Base-by-base conservation (phyloP, 2,329 filamentous ascomycete genomes). In the Penicillium sp. region DNA sequence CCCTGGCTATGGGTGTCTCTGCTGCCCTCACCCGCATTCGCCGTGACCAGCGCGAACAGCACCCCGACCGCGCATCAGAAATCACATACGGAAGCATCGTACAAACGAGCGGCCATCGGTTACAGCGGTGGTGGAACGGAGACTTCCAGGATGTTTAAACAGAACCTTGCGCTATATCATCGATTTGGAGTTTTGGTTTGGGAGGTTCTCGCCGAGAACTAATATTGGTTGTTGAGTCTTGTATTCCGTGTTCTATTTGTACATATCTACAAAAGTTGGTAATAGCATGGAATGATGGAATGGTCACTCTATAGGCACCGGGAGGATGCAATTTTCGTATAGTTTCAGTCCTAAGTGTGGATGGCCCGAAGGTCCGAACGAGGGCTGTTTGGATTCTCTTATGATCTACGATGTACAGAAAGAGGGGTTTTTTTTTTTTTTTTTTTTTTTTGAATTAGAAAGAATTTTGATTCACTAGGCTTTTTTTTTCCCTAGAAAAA, bases 41-140 rank as follows among this genome's bases (percentile, higher is more conserved):
- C n/a, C n/a, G n/a, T n/a, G n/a, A n/a, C n/a, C n/a, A n/a, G n/a
- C n/a, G n/a, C n/a, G n/a, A n/a, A n/a, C n/a, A n/a, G n/a, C n/a
- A n/a, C n/a, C n/a, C n/a, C n/a, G n/a, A n/a, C n/a, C n/a, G n/a
- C n/a, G n/a, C n/a, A n/a, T n/a, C 62, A 9, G 64, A 69, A 42
- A 62, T 69, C 33, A 58, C 61, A 9, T 61, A 64, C 21, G 59
- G 61, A 21, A 57, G 55, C 31, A 55, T 72, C 15, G 33, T 66
- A 32, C 55, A 58, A 28, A 46, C 63, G 42, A 69, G 67, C 2
- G 55, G 55, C 21, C 58, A 59, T 31, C 60, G n/a, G n/a, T n/a
- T n/a, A n/a, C n/a, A n/a, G n/a, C n/a, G n/a, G n/a, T n/a, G n/a
- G n/a, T n/a, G n/a, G n/a, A n/a, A n/a, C n/a, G n/a, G n/a, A n/a